Percentiles rank a stretch among this genome's conserved stretches.
These are phyloP conservation scores for Cicer yamashitae DNA, from an alignment of 306 rosid species.

Conservation along the genomic window DNA sequence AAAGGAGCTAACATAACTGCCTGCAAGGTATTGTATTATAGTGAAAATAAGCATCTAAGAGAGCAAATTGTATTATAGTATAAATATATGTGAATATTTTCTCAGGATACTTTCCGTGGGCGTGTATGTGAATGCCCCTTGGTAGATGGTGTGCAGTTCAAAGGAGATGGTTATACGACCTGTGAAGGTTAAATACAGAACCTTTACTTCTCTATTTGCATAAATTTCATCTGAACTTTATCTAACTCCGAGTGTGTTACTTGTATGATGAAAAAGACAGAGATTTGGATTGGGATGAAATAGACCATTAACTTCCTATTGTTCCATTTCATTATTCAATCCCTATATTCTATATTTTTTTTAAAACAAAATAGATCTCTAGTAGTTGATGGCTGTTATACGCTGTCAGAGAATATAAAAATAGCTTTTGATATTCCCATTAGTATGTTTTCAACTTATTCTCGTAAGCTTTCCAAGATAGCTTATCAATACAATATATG, in stretches of 20 bases:
- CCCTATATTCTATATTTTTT: neutral
- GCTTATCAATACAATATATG: neutral
- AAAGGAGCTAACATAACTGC: constrained; percentile 86
- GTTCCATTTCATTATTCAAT: neutral
- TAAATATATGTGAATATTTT: constrained; percentile 37
- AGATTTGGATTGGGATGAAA: neutral
- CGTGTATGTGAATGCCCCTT: constrained; percentile 96
- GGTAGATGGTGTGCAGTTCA: constrained; percentile 96
- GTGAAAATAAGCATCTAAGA: constrained; percentile 33
- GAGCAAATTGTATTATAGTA: constrained; percentile 28
- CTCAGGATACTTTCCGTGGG: constrained; percentile 97
- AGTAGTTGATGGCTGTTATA: neutral
- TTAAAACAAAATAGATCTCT: neutral
- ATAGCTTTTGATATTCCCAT: neutral
- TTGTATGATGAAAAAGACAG: constrained; percentile 25
- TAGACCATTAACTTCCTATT: too few species aligned
- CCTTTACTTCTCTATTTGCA: constrained; percentile 20
- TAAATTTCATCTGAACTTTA: neutral
- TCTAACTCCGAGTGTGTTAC: constrained; percentile 15
- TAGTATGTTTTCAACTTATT: neutral
- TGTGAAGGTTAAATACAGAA: constrained; percentile 70
- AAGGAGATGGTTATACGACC: constrained; percentile 95
- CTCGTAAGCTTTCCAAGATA: neutral
- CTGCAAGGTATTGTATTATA: constrained; percentile 76
- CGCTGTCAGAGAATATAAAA: neutral